phyloP scores from a whole-genome alignment of 1,284 basidiomycete genomes.

The Malassezia globosa region DNA sequence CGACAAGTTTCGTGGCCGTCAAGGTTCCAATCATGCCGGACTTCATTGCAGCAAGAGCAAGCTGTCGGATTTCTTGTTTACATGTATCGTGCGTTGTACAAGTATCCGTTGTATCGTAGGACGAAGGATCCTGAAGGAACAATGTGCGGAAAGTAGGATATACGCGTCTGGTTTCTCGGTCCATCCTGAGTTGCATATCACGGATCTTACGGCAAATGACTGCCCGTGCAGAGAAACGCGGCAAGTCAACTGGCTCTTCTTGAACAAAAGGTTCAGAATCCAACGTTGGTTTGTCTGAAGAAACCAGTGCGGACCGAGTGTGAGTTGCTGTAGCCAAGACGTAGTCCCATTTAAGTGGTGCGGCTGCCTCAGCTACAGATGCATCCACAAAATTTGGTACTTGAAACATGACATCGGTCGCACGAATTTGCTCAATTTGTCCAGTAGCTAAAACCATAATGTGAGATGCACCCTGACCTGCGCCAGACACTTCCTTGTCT shows the following conservation, averaged over 20 bases:
- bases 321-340: slow-evolving; percentile 8
- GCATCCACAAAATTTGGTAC: slow-evolving; percentile 14
- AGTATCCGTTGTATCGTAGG: not conserved
- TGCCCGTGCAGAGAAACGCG: slow-evolving; percentile 5
- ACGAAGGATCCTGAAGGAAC: slow-evolving; percentile 8
- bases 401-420: slow-evolving; percentile 17
- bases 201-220: slow-evolving; percentile 16
- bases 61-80: not conserved
- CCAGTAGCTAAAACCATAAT: slow-evolving; percentile 11
- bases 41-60: slow-evolving; percentile 3
- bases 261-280: not conserved
- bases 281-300: not conserved
- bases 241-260: slow-evolving; percentile 10
- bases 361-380: slow-evolving; percentile 2
- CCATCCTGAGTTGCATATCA: slow-evolving; percentile 10
- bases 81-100: too few species aligned
- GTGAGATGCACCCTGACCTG: slow-evolving; percentile 1
- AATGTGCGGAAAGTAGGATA: slow-evolving; percentile 15
- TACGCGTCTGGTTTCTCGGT: slow-evolving; percentile 8
- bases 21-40: slow-evolving; percentile 5
- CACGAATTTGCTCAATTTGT: slow-evolving; percentile 8
- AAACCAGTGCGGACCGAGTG: not conserved
- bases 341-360: slow-evolving; percentile 14
- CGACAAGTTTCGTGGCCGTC: not conserved
- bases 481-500: slow-evolving; percentile 1